These are phyloP conservation scores for Cyclotella sp. DNA, from an alignment of 108 stramenopile genomes.

Conservation along the genomic window DNA sequence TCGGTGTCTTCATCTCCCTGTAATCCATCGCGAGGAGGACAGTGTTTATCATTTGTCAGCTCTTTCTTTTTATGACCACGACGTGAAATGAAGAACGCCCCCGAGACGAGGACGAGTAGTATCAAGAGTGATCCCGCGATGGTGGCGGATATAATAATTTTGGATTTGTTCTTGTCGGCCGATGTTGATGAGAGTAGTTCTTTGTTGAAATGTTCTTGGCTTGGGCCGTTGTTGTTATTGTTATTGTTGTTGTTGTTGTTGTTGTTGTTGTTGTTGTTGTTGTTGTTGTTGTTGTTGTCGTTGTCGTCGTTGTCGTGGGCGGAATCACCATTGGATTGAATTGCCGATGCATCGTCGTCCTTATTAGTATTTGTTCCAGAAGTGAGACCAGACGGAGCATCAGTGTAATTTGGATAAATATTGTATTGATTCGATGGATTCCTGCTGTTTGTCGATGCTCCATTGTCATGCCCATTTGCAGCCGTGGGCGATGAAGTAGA, in stretches of 20 bases:
- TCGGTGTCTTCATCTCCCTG: not conserved
- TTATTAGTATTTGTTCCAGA: no score
- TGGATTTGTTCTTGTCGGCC: not conserved
- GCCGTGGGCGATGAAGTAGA: no score
- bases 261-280: not conserved
- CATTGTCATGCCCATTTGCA: no score
- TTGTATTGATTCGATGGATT: no score
- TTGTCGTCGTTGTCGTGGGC: no score
- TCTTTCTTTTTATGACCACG: not conserved
- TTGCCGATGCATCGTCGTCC: no score
- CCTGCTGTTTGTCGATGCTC: no score
- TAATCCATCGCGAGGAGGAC: not conserved
- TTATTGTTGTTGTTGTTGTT: no score
- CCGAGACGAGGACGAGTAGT: not conserved
- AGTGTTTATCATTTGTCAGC: not conserved
- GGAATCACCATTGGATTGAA: no score
- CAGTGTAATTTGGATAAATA: no score
- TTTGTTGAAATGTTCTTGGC: not conserved
- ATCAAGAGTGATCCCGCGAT: not conserved
- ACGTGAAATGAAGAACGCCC: not conserved
- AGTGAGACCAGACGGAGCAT: no score
- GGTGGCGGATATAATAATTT: conserved; percentile 1
- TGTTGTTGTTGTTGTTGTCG: not conserved
- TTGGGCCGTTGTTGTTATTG: not conserved
- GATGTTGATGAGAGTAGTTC: not conserved